Evolutionary conservation across 805 yeast genomes (phyloP).

Genomic region (Yamadazyma phyllophila): DNA sequence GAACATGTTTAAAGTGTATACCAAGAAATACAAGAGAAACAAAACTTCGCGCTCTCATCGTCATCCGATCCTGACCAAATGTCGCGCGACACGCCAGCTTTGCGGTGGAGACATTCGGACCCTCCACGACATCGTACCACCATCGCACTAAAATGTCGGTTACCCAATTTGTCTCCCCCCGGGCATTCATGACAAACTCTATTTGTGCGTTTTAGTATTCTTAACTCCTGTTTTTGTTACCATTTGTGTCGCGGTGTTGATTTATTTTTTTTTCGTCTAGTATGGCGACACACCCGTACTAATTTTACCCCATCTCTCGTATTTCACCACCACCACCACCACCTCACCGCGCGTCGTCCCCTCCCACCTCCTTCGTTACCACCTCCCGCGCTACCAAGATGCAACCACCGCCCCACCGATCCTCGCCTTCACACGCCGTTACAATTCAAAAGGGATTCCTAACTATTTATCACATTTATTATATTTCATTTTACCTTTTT

Average conservation of each 20-base stretch:
- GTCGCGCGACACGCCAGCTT: too few species aligned
- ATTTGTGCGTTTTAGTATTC: neutral
- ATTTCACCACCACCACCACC: too few species aligned
- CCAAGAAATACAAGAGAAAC: too few species aligned
- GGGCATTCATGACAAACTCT: too few species aligned
- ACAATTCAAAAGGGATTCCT: neutral
- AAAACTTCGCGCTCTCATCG: too few species aligned
- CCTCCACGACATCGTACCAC: too few species aligned
- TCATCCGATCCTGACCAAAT: too few species aligned
- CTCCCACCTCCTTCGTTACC: neutral
- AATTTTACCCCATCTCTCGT: neutral
- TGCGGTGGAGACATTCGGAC: too few species aligned
- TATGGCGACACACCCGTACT: too few species aligned
- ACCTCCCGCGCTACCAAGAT: too few species aligned
- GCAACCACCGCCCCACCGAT: neutral
- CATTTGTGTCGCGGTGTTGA: neutral
- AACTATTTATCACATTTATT: neutral
- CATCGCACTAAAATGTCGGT: too few species aligned
- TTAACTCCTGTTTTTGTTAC: neutral
- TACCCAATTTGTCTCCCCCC: too few species aligned
- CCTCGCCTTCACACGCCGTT: neutral
- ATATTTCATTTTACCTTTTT: neutral
- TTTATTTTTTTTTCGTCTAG: neutral
- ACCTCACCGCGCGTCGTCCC: neutral
- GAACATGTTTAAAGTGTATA: slow-evolving; percentile 45